Base-by-base conservation (phyloP, 2,329 filamentous ascomycete genomes). In the Aschersonia sp. region DNA sequence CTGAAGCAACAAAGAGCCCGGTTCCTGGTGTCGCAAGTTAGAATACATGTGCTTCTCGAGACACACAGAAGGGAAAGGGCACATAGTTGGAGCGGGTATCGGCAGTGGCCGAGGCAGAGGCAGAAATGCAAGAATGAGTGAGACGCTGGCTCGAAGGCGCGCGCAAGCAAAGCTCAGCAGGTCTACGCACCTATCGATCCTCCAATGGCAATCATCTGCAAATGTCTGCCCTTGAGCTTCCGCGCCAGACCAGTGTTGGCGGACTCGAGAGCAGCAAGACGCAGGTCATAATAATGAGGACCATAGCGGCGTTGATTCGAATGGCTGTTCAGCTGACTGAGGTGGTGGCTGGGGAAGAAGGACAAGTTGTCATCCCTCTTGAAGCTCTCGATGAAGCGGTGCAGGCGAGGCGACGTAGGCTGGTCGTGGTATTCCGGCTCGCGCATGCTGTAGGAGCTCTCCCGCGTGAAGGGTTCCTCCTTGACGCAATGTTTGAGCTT, bases 191-290 rank as follows among this genome's bases (percentile, higher is more conserved):
- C 85, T 58, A 95, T 95, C 9, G 85, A 91, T 43, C 89, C 89
- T 56, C 89, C 89, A 55, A 96, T 94, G 10, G 91, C 91, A 71
- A 96, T 96, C 91, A 96, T 96, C 69, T 96, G 89, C 61, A 96
- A 62, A 70, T 97, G 91, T 45, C 89, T 75, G 28, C 82, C 80
- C 66, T 94, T 92, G 55, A 94, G 67, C 62, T 80, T 82, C 58
- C 89, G 75, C 46, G 84, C 79, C 46, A 97, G 72, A 5, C 84
- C 80, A 44, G 85, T 83, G 53, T 82, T 75, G 4, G 86, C 84
- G 2, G 87, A 89, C 59, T 89, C 82, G 54, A 87, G 67, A 59
- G 86, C 75, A 45, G 77, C 79, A 55, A 67, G 65, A 31, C 69
- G 71, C 46, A 80, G 53, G 56, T 80, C 75, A 54, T 73, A 80